These are phyloP conservation scores for Ettlia oleoabundans DNA, from an alignment of 139 green algal species.

Conservation along the genomic window DNA sequence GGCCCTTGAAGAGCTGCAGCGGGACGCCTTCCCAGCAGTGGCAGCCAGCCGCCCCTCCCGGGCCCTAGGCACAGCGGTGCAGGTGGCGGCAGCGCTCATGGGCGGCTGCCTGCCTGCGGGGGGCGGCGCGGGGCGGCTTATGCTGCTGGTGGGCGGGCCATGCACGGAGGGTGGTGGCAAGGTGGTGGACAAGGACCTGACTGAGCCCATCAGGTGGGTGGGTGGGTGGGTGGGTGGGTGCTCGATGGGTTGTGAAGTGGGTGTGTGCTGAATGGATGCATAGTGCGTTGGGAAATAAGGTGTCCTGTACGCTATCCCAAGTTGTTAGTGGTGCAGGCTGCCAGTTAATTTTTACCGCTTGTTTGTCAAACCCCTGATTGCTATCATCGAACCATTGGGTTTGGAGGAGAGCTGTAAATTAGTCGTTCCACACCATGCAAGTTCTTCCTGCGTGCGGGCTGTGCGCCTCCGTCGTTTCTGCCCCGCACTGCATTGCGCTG, in stretches of 20 bases:
- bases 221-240: not conserved
- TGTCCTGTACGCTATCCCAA: no score
- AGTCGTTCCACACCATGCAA: no score
- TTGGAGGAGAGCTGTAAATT: no score
- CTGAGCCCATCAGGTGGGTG: conserved; percentile 85
- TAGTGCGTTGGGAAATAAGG: no score
- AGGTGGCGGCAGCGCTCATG: conserved; percentile 87
- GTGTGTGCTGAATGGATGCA: not conserved
- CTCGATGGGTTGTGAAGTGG: not conserved
- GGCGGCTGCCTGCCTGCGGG: conserved; percentile 77
- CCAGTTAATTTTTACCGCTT: no score
- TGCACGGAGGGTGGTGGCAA: conserved; percentile 90
- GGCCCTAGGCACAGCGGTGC: conserved; percentile 93
- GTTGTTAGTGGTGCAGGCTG: no score
- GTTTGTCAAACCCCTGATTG: no score
- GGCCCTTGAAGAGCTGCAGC: conserved; percentile 90
- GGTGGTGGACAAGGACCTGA: conserved; percentile 85
- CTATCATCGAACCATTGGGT: no score
- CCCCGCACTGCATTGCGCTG: no score
- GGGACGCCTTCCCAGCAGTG: conserved; percentile 83
- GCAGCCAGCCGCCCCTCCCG: conserved; percentile 77
- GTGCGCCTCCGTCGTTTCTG: no score
- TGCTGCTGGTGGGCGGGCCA: conserved; percentile 94
- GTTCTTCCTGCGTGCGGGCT: no score
- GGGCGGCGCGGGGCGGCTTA: conserved; percentile 77